Conservation (phyloP, 2,329 filamentous ascomycete species). For the Beauveria sp. region DNA sequence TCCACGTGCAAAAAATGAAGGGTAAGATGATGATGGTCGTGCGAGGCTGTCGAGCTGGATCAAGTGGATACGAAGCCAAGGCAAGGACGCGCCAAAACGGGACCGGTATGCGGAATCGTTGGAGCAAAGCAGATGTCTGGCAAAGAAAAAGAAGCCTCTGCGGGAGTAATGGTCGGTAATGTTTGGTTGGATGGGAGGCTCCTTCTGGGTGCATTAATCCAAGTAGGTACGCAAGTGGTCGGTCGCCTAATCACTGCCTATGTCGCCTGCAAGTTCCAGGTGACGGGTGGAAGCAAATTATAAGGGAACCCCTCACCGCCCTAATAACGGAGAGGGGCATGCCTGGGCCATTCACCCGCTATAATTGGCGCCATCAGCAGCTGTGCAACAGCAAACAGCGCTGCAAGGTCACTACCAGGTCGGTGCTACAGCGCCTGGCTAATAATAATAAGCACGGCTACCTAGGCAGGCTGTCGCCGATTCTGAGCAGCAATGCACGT, state of each 20-base stretch:
- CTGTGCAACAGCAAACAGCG: too few relatives aligned
- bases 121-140: neutral
- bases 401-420: too few relatives aligned
- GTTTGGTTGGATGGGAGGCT: neutral
- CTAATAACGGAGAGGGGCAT: conserved; percentile 1
- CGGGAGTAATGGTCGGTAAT: neutral
- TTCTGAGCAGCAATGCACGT: too few relatives aligned
- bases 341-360: conserved; percentile 2
- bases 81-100: neutral
- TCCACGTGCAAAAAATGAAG: neutral
- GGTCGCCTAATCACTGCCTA: conserved; percentile 4
- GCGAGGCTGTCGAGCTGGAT: neutral
- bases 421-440: too few relatives aligned
- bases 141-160: neutral
- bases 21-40: neutral
- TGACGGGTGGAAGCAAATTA: conserved; percentile 1
- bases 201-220: conserved; percentile 2
- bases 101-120: neutral
- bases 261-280: conserved; percentile 6
- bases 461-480: too few relatives aligned
- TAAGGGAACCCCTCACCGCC: conserved; percentile 12
- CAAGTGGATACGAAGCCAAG: neutral
- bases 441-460: too few relatives aligned
- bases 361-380: neutral
- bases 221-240: neutral